These are phyloP conservation scores for Drosera capensis DNA, from an alignment of 148 eudicot genomes.

Conservation along the genomic window DNA sequence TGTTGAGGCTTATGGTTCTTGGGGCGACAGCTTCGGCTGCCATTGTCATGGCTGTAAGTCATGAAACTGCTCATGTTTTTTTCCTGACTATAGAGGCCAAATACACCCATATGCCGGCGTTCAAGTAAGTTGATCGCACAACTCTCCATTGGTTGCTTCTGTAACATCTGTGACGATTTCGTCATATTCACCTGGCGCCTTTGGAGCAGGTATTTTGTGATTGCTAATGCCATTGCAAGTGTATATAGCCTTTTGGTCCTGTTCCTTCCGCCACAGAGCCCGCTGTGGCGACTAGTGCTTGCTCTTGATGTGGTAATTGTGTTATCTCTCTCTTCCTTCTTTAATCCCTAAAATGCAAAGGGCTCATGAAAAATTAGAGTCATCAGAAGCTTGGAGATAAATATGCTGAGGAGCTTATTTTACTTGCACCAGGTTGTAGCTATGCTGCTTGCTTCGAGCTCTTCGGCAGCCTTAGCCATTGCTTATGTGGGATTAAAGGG, in stretches of 20 bases:
- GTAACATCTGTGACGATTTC: neutral
- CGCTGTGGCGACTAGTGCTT: slow-evolving; percentile 23
- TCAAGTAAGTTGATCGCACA: slow-evolving; percentile 44
- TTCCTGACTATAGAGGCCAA: slow-evolving; percentile 58
- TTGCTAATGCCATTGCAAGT: slow-evolving; percentile 13
- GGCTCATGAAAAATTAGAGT: neutral
- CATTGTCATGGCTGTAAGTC: slow-evolving; percentile 51
- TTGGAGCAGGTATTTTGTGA: slow-evolving; percentile 21
- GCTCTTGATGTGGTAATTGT: slow-evolving; percentile 17
- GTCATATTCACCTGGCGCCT: neutral
- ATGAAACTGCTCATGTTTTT: slow-evolving; percentile 48
- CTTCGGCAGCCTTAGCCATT: slow-evolving; percentile 64
- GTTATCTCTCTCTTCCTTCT: neutral
- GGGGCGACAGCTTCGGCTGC: slow-evolving; percentile 39
- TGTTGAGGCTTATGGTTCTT: slow-evolving; percentile 56
- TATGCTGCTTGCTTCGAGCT: slow-evolving; percentile 37
- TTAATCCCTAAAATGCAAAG: neutral
- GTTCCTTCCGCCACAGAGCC: slow-evolving; percentile 18
- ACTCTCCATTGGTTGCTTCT: neutral
- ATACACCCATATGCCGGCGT: slow-evolving; percentile 50
- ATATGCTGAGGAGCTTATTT: neutral
- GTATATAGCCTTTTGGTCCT: slow-evolving; percentile 16
- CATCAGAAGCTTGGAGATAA: neutral
- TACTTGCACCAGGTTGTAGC: slow-evolving; percentile 31
- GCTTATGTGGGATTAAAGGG: slow-evolving; percentile 73